Base-by-base conservation (phyloP, 768 basidiomycete species). In the Leccinum disarticulatum region DNA sequence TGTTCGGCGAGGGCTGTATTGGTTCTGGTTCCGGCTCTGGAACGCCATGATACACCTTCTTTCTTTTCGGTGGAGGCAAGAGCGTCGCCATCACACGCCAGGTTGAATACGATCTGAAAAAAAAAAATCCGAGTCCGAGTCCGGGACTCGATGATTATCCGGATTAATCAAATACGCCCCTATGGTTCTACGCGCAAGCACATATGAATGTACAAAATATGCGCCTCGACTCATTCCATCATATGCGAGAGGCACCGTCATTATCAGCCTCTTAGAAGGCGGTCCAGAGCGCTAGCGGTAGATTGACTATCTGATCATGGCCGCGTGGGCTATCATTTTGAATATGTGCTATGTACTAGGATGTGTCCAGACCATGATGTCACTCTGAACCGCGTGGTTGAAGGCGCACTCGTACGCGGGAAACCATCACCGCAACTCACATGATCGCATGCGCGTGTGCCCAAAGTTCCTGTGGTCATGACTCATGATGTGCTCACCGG, bases 51-150 rank as follows among this genome's bases (percentile, higher is more conserved):
- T 91, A 89, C 46, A 86, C 79, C 73, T 95, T 95, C 71, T 86
- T 83, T 63, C 95, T 83, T 77, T 95, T 96, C 15, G 92, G 93
- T 27, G 94, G 94, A 33, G 93, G 94, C 27, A 95, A 81, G 22
- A 88, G 78, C 5, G 93, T 87, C 10, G 94, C 89, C 95, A 95
- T 95, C 49, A 13, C 35, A 3, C 41, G 9, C 41, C 17, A 46
- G 11, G 19, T 19, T 46, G n/a, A 46, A 3, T 43, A 10, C 41
- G n/a, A 43, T 43, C 41, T n/a, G 41, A 43, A 43, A 43, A 41
- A 43, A 43, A 43, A 22, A n/a, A n/a, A 8, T 43, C 17, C 17
- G 17, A 41, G 38, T 36, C 28, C 28, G 28, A 28, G 8, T 5
- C 11, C 8, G 1, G 4, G n/a, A n/a, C n/a, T n/a, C 9, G 41